phyloP scores from a whole-genome alignment of 2,329 filamentous ascomycete genomes.

The Xylariaceae sp. region DNA sequence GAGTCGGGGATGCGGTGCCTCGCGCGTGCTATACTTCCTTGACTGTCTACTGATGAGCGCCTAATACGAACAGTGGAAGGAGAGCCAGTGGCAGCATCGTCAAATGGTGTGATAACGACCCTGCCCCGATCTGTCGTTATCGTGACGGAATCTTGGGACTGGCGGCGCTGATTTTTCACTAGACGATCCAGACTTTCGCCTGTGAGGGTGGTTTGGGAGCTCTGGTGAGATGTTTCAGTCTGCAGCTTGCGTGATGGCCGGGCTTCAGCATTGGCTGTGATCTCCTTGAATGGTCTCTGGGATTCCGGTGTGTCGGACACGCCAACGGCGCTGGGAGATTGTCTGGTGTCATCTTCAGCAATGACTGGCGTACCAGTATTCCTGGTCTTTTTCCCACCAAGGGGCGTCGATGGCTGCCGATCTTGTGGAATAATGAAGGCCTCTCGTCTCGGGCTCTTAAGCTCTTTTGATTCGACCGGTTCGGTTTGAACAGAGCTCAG shows the following conservation, averaged over 20 bases:
- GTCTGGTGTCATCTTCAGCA: conserved; percentile 63
- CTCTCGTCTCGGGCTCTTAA: conserved; percentile 52
- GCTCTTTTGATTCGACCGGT: conserved; percentile 36
- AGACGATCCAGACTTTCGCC: conserved; percentile 77
- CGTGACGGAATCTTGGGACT: conserved; percentile 25
- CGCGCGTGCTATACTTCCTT: conserved; percentile 41
- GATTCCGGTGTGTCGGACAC: conserved; percentile 52
- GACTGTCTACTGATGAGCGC: conserved; percentile 48
- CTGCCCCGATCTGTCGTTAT: conserved; percentile 16
- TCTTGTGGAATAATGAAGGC: conserved; percentile 57
- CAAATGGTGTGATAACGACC: conserved; percentile 24
- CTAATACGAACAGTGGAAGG: conserved; percentile 41
- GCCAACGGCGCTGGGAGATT: conserved; percentile 44
- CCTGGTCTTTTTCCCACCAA: conserved; percentile 42
- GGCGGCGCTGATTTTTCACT: conserved; percentile 52
- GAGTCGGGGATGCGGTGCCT: conserved; percentile 38
- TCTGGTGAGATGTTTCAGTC: conserved; percentile 61
- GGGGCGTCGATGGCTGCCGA: conserved; percentile 37
- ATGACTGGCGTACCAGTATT: conserved; percentile 46
- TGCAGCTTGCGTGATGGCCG: conserved; percentile 39
- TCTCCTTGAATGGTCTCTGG: conserved; percentile 58
- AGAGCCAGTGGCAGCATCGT: conserved; percentile 30
- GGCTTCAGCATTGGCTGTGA: conserved; percentile 56
- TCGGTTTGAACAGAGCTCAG: conserved; percentile 47
- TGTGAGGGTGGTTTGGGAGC: conserved; percentile 82